These are phyloP conservation scores for Parachaetomium inaequale DNA, from an alignment of 495 filamentous ascomycete species.

Conservation along the genomic window DNA sequence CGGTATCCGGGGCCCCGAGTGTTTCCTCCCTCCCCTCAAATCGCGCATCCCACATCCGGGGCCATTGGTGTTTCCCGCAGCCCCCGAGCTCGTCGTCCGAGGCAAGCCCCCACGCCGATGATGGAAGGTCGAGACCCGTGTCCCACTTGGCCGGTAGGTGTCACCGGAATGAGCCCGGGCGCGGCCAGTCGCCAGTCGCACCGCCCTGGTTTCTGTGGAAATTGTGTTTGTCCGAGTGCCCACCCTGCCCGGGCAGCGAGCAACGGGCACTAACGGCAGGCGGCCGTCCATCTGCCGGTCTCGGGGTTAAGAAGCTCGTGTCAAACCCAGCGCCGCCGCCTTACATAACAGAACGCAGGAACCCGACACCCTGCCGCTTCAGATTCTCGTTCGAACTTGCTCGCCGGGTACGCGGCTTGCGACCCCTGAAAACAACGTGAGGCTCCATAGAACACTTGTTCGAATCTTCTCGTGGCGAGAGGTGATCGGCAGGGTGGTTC, in stretches of 20 bases:
- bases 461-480: neutral
- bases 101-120: neutral
- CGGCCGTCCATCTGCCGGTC: neutral
- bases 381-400: neutral
- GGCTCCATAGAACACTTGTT: conserved; percentile 11
- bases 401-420: neutral
- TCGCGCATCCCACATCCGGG: neutral
- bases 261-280: too few species aligned
- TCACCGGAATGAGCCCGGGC: conserved; percentile 5
- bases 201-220: neutral
- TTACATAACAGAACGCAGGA: neutral
- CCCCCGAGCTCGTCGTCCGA: neutral
- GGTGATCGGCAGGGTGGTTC: neutral
- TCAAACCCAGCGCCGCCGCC: neutral
- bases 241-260: neutral
- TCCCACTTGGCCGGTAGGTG: conserved; percentile 3
- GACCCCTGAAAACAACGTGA: neutral
- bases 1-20: neutral
- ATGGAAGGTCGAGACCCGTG: neutral
- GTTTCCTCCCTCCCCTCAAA: neutral
- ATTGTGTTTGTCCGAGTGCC: neutral
- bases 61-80: neutral
- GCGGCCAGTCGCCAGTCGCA: neutral
- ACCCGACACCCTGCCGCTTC: neutral
- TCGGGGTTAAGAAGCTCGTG: neutral